phyloP scores from a whole-genome alignment of 2,329 filamentous ascomycete genomes.

The Elsinoe ampelina region DNA sequence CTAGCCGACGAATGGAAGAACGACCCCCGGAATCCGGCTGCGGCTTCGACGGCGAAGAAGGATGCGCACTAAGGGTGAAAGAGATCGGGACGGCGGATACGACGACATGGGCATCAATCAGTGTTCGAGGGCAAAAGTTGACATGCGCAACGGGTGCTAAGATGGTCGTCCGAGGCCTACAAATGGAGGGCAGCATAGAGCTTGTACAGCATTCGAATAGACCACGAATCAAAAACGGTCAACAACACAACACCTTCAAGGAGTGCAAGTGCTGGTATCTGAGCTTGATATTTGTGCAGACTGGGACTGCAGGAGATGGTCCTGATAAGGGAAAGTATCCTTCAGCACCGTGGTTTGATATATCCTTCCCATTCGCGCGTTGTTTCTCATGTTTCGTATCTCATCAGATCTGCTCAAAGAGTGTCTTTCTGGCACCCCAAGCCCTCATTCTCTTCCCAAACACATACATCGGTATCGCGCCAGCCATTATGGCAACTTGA shows the following conservation, averaged over 20 bases:
- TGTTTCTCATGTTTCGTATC: neutral
- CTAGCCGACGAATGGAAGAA: conserved; percentile 92
- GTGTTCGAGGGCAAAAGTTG: neutral
- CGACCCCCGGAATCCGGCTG: conserved; percentile 74
- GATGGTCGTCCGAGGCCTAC: no score
- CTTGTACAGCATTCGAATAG: conserved; percentile 6
- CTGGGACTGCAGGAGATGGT: neutral
- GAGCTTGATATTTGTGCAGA: neutral
- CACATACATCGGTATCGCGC: conserved; percentile 7
- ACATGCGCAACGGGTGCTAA: neutral
- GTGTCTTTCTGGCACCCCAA: conserved; percentile 11
- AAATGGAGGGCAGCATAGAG: neutral
- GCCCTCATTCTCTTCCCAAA: conserved; percentile 10
- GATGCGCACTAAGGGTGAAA: conserved; percentile 3
- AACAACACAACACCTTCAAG: no score
- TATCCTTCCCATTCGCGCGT: neutral
- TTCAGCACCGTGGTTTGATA: neutral
- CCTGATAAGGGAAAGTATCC: neutral
- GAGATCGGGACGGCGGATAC: neutral
- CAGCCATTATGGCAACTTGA: neutral
- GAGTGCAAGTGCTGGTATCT: no score
- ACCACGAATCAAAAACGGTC: neutral
- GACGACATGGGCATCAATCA: no score
- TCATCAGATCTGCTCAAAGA: conserved; percentile 7
- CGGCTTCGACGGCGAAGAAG: neutral